Base-by-base conservation (phyloP, 352 stramenopile genomes). In the Globisporangium abappressorium region DNA sequence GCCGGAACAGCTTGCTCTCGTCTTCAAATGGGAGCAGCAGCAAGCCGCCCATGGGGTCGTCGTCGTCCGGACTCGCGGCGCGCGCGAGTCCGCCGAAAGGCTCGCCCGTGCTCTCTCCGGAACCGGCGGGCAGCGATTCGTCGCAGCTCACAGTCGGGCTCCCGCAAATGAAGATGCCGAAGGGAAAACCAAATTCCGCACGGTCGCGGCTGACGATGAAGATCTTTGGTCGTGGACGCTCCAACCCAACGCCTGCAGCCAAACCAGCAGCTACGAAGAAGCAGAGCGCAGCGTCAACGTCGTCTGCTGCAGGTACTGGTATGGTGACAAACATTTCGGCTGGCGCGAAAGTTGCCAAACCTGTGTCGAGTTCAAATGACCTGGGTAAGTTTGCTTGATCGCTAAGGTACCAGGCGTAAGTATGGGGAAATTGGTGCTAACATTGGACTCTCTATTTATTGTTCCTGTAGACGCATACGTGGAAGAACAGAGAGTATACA, bases 181-280 rank as follows among this genome's bases (percentile, higher is more conserved):
- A 93, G 68, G 71, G 82, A 9, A 93, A 93, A 49, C 73, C 80
- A 0, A 90, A 87, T 5, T 94, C 86, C 7, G 86, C 84, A 15
- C 77, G 87, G 30, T 87, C 87, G 24, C 75, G 88, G 36, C 69
- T 95, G 60, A 86, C 83, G 20, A 89, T 87, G 71, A 93, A 92
- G 69, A 66, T 95, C 3, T 80, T 91, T 57, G 86, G 86, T 9
- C 76, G 86, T n/a, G 85, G 88, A 11, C 78, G 75, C 24, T 80
- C 72, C 2, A 79, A 73, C 22, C 74, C 70, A 1, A 51, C 53
- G 15, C 46, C 75, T 1, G 63, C 70, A 36, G 71, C 75, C 2
- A 86, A 85, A 64, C 36, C 70, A 28, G 66, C 59, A 18, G 36
- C 54, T 0, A 18, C 56, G 15, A 89, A 92, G 62, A 93, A 92